Evolutionary conservation across 164 flowering plant genomes (phyloP), one percentile per base, ranked within the genome.

Genomic region (Umbellularia californica): DNA sequence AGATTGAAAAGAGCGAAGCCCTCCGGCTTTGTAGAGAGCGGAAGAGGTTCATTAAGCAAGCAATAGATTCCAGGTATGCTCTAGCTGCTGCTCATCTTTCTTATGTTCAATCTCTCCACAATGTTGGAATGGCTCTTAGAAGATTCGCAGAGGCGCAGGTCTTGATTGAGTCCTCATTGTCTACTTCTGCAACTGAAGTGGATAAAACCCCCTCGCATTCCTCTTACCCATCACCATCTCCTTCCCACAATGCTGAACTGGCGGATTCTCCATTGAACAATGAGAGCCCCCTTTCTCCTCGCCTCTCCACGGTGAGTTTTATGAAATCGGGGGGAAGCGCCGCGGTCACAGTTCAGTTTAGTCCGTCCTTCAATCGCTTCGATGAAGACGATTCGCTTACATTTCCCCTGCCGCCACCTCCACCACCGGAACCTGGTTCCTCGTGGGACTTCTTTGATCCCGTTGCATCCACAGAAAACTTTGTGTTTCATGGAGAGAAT

Each of bases 361-460:
- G 77, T 70, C 84, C 89, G 5, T 17, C 75, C 10, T 73, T 72
- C 50, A 79, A 70, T 66, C 79, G 83, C 24, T 86, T 79, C 76
- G 78, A 80, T 9, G 92, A 86, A 63, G 97, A 88, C 24, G 90
- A 85, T 17, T 75, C 88, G 1, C 33, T 82, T 65, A 80, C 77
- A 13, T 84, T 86, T 35, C 77, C 87, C 15, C 70, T 87, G 7
- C 85, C 88, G 19, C 97, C 97, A 0, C 95, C 94, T 6, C 95
- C 94, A 9, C 91, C 87, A 20, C 88, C 86, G 35, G 88, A 81
- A 63, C 28, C 82, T 0, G 91, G 81, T 50, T 70, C 84, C 20
- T 88, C 95, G 14, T 95, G 99, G 98, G 99, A 95, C 76, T 95
- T 68, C 74, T 93, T 95, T 73, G 92, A 91, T 24, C 82, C 96